These are phyloP conservation scores for Bombardia bombarda DNA, from an alignment of 495 filamentous ascomycete species.

Conservation along the genomic window DNA sequence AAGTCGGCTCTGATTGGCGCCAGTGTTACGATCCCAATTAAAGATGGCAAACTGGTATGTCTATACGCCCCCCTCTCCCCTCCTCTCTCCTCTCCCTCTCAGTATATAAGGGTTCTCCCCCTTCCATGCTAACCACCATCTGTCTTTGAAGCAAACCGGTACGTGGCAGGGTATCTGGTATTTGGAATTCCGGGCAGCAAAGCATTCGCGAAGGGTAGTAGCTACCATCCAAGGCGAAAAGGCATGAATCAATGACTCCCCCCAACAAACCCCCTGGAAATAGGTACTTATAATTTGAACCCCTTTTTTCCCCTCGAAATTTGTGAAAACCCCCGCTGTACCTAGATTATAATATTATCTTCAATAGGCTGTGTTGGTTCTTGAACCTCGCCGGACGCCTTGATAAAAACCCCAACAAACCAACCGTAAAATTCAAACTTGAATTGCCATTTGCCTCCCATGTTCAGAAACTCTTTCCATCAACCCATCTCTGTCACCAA, in stretches of 20 bases:
- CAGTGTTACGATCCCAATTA: conserved; percentile 81
- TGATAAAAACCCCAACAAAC: too few relatives aligned
- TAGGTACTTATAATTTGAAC: too few relatives aligned
- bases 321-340: too few relatives aligned
- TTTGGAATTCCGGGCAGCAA: conserved; percentile 74
- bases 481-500: background rate
- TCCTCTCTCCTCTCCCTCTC: background rate
- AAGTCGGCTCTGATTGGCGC: conserved; percentile 86
- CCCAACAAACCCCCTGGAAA: too few relatives aligned
- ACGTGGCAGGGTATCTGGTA: conserved; percentile 89
- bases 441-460: background rate
- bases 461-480: background rate
- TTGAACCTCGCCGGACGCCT: background rate
- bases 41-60: conserved; percentile 67
- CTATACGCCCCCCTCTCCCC: conserved; percentile 4
- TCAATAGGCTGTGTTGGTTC: background rate
- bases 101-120: background rate
- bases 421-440: background rate
- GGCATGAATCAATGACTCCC: conserved; percentile 26
- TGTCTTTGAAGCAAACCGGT: conserved; percentile 30
- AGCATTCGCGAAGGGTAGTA: conserved; percentile 71
- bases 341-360: background rate
- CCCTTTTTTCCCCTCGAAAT: too few relatives aligned
- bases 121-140: background rate
- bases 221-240: conserved; percentile 95